phyloP scores from a whole-genome alignment of 2,329 filamentous ascomycete genomes.

The Phialophora chinensis region DNA sequence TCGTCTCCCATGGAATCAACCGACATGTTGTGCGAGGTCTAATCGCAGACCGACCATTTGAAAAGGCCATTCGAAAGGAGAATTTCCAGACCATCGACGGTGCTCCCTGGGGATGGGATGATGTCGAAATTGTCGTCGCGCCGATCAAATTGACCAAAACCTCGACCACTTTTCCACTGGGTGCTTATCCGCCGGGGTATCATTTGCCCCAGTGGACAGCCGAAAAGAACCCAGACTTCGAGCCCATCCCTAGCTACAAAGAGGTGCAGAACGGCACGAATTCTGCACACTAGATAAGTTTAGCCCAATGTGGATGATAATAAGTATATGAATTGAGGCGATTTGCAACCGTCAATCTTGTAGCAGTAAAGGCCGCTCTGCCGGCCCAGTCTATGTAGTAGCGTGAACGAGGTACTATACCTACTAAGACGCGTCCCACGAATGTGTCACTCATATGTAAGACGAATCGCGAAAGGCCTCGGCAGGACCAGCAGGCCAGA shows the following conservation, averaged over 20 bases:
- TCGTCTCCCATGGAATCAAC: slow-evolving; percentile 23
- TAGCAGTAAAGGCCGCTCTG: no score
- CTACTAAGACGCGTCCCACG: no score
- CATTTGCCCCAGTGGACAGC: slow-evolving; percentile 16
- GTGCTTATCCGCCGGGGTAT: slow-evolving; percentile 20
- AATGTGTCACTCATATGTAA: no score
- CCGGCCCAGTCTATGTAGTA: no score
- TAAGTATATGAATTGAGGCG: no score
- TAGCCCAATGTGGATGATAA: no score
- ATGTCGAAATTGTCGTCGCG: slow-evolving; percentile 8
- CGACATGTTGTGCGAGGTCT: slow-evolving; percentile 22
- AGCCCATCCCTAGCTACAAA: neutral
- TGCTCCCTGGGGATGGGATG: slow-evolving; percentile 5
- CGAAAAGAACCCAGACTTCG: slow-evolving; percentile 9
- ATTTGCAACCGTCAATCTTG: no score
- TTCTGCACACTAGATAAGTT: no score
- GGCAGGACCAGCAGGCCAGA: no score
- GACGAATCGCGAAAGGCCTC: no score
- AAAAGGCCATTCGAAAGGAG: slow-evolving; percentile 19
- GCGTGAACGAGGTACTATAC: no score
- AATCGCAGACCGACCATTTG: slow-evolving; percentile 18
- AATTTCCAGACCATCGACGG: slow-evolving; percentile 20
- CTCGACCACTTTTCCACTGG: neutral
- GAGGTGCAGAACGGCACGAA: no score
- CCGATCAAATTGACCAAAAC: neutral